These are phyloP conservation scores for Cardamine chenopodiifolia DNA, from an alignment of 345 rosid genomes.

Conservation along the genomic window DNA sequence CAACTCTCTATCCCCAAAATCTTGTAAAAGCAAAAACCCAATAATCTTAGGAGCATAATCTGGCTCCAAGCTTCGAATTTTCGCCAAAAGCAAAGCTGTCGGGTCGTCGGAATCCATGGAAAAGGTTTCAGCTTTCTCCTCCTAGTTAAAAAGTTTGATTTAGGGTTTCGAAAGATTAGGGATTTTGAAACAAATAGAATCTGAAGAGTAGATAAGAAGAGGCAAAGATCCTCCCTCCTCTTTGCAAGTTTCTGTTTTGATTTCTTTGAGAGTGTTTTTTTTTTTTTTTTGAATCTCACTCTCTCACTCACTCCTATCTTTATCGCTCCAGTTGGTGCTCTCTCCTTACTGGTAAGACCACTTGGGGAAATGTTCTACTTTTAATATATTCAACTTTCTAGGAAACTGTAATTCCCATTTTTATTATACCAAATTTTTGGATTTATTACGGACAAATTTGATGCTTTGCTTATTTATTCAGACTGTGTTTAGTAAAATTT, in stretches of 20 bases:
- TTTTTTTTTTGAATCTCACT: slow-evolving; percentile 26
- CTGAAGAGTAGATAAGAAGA: slow-evolving; percentile 28
- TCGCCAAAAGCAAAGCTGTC: slow-evolving; percentile 61
- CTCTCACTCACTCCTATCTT: slow-evolving; percentile 41
- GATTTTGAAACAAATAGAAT: not conserved
- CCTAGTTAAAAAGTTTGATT: not conserved
- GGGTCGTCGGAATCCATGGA: slow-evolving; percentile 84
- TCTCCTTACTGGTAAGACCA: slow-evolving; percentile 43
- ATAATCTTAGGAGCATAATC: slow-evolving; percentile 83
- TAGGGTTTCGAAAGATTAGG: slow-evolving; percentile 9
- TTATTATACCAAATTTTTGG: not conserved
- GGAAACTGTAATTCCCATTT: slow-evolving; percentile 29
- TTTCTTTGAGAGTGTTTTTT: not conserved
- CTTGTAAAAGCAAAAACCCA: slow-evolving; percentile 81
- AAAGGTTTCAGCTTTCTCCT: not conserved
- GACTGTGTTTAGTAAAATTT: slow-evolving; percentile 2
- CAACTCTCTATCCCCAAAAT: slow-evolving; percentile 64
- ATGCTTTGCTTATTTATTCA: slow-evolving; percentile 19
- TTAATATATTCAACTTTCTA: slow-evolving; percentile 38
- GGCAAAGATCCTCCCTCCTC: slow-evolving; percentile 29
- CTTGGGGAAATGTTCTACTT: slow-evolving; percentile 43
- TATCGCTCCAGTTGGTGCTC: slow-evolving; percentile 45
- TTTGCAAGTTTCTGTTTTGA: slow-evolving; percentile 31
- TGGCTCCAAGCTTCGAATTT: slow-evolving; percentile 70
- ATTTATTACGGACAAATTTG: not conserved